Percentiles rank a stretch among this genome's conserved stretches.
Evolutionary conservation across 1,284 basidiomycete species (phyloP).

Genomic region (Puccinia polysora): DNA sequence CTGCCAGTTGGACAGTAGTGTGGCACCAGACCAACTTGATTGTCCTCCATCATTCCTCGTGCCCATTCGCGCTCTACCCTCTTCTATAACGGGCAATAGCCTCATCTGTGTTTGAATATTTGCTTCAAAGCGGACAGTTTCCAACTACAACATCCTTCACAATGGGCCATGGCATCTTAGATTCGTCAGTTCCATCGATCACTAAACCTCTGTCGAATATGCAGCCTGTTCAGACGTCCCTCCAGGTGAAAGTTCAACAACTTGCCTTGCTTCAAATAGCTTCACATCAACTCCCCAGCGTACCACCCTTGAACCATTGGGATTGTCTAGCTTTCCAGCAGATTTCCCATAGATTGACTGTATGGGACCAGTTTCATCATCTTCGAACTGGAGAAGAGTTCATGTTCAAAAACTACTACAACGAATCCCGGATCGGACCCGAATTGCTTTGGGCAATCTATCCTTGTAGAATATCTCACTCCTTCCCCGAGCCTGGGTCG

Average conservation of each 20-base stretch:
- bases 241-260: neutral
- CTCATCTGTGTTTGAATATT: neutral
- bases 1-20: too few species aligned
- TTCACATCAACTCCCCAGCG: slow-evolving; percentile 10
- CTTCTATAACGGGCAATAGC: neutral
- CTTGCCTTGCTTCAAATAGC: slow-evolving; percentile 6
- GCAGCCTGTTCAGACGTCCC: neutral
- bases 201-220: neutral
- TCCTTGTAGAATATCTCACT: neutral
- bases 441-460: neutral
- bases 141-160: neutral
- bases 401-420: slow-evolving; percentile 29
- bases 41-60: too few species aligned
- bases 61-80: too few species aligned
- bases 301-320: slow-evolving; percentile 1
- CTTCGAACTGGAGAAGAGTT: slow-evolving; percentile 19
- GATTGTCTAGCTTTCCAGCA: slow-evolving; percentile 23
- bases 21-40: too few species aligned
- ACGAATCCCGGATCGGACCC: slow-evolving; percentile 4
- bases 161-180: slow-evolving; percentile 10
- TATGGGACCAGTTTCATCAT: slow-evolving; percentile 16
- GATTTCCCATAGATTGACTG: slow-evolving; percentile 17
- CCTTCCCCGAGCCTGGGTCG: neutral
- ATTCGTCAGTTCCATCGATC: neutral
- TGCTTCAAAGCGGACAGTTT: too few species aligned